These are phyloP conservation scores for Erodium maritimum DNA, from an alignment of 345 rosid species.

Conservation along the genomic window DNA sequence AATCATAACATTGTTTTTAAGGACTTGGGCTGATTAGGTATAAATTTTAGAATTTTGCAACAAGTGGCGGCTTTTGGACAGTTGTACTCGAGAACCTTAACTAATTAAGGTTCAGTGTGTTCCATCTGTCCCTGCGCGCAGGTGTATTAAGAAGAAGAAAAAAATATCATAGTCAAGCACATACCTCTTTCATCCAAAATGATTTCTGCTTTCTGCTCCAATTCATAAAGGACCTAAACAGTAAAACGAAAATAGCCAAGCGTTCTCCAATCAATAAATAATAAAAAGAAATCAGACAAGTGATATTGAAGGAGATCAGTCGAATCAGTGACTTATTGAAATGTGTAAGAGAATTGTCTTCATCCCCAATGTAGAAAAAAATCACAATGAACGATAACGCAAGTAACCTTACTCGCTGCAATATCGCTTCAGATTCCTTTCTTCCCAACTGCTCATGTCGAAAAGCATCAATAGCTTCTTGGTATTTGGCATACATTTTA, in stretches of 20 bases:
- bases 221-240: conserved; percentile 65
- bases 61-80: too few species aligned
- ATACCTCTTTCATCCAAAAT: conserved; percentile 91
- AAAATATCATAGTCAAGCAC: background rate
- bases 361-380: background rate
- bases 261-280: background rate
- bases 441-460: conserved; percentile 94
- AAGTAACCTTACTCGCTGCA: conserved; percentile 62
- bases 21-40: too few species aligned
- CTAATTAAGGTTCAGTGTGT: too few species aligned
- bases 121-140: too few species aligned
- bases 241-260: background rate
- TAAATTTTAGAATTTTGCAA: too few species aligned
- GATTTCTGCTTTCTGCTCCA: conserved; percentile 84
- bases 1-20: too few species aligned
- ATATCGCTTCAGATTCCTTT: conserved; percentile 74
- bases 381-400: too few species aligned
- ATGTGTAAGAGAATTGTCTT: background rate
- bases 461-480: conserved; percentile 93
- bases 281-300: background rate
- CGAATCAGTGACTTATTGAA: background rate
- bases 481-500: conserved; percentile 88
- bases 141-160: background rate
- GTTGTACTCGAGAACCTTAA: too few species aligned
- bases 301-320: too few species aligned